A percentile compares a stretch with the other conserved stretches of the same genome.
These are phyloP conservation scores for Zygosaccharomyces sapae DNA, from an alignment of 1,139 yeast species.

Conservation along the genomic window DNA sequence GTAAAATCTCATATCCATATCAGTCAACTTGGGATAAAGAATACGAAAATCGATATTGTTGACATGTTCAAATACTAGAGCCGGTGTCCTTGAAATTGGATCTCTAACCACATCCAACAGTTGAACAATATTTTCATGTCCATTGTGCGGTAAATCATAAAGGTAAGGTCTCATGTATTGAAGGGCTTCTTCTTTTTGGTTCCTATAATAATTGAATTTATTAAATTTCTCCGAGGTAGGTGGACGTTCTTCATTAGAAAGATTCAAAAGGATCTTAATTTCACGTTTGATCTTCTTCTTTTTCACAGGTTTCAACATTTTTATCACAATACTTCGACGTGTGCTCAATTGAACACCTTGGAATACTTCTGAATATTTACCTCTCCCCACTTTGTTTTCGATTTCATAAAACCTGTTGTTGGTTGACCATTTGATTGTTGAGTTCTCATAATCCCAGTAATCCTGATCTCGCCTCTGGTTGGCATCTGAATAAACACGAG, in stretches of 20 bases:
- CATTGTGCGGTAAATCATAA: constrained; percentile 35
- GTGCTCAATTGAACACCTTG: constrained; percentile 64
- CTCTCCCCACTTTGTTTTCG: constrained; percentile 88
- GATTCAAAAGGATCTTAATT: constrained; percentile 83
- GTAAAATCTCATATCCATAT: constrained; percentile 78
- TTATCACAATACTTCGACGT: constrained; percentile 65
- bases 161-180: constrained; percentile 27
- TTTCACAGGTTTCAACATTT: constrained; percentile 94
- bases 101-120: constrained; percentile 86
- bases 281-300: constrained; percentile 95
- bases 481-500: constrained; percentile 87
- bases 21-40: constrained; percentile 84
- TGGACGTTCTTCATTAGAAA: constrained; percentile 39
- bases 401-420: constrained; percentile 68
- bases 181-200: constrained; percentile 27
- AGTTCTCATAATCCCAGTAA: constrained; percentile 90
- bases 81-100: constrained; percentile 87
- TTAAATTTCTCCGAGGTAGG: constrained; percentile 28
- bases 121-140: constrained; percentile 59
- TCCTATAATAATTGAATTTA: constrained; percentile 30
- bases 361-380: constrained; percentile 96
- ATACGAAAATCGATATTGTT: constrained; percentile 88
- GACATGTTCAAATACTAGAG: constrained; percentile 85
- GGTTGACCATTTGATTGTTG: constrained; percentile 53
- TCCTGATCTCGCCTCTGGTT: constrained; percentile 73